phyloP scores from a whole-genome alignment of 192 early-diverging fungal genomes.

The Thamnidium elegans region DNA sequence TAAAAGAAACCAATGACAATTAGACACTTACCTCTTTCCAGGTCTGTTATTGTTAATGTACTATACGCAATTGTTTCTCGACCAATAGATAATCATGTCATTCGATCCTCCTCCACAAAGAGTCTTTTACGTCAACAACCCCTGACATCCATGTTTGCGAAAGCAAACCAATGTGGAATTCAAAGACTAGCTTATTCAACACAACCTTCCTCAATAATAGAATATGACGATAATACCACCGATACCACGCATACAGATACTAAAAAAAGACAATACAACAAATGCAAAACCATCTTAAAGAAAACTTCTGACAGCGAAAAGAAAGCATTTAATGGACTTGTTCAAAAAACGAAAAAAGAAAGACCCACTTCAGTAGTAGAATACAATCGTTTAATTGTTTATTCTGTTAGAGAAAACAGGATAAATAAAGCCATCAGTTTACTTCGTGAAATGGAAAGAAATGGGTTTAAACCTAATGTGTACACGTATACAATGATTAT shows the following conservation, averaged over 20 bases:
- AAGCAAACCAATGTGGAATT: neutral
- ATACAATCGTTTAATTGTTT: slow-evolving; percentile 15
- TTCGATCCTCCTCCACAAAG: neutral
- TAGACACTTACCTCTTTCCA: slow-evolving; percentile 6
- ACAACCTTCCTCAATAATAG: neutral
- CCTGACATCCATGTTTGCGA: neutral
- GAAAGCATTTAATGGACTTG: neutral
- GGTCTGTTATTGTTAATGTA: slow-evolving; percentile 21
- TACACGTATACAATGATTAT: slow-evolving; percentile 33
- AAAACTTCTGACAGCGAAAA: neutral
- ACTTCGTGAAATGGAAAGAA: slow-evolving; percentile 22
- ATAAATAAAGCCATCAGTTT: slow-evolving; percentile 23
- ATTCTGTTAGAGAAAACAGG: neutral
- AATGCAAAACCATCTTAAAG: neutral
- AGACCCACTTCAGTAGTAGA: slow-evolving; percentile 4
- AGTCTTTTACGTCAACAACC: neutral
- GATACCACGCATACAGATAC: neutral
- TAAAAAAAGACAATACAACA: neutral
- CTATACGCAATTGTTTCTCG: slow-evolving; percentile 27
- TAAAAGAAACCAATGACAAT: neutral
- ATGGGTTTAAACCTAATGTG: slow-evolving; percentile 14
- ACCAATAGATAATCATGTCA: neutral
- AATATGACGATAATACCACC: neutral
- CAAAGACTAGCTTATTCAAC: neutral
- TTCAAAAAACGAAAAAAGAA: neutral